A percentile compares a stretch with the other conserved stretches of the same genome.
These are phyloP conservation scores for Candida maltosa DNA, from an alignment of 805 yeast species.

Conservation along the genomic window DNA sequence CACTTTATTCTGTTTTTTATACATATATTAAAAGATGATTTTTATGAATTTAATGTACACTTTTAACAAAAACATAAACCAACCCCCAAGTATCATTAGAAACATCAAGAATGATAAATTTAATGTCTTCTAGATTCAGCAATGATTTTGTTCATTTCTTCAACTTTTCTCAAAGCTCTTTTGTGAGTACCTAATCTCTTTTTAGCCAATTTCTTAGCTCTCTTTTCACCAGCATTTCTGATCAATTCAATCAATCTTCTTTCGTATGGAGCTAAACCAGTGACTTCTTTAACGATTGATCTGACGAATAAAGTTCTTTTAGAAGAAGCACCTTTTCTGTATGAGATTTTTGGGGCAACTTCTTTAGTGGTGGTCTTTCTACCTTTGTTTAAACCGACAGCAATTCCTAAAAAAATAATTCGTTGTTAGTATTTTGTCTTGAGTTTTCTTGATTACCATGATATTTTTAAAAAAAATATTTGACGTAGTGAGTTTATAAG, in stretches of 20 bases:
- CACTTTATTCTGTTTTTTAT: too few relatives aligned
- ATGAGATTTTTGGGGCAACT: conserved; percentile 68
- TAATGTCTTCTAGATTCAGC: conserved; percentile 96
- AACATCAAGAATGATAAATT: too few relatives aligned
- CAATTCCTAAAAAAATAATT: conserved; percentile 63
- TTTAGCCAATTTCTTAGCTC: conserved; percentile 99
- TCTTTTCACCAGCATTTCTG: conserved; percentile 99
- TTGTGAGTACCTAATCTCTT: conserved; percentile 99
- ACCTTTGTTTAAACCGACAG: conserved; percentile 99
- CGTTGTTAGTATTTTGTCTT: conserved; percentile 19
- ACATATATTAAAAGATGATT: too few relatives aligned
- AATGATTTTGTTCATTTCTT: conserved; percentile 94
- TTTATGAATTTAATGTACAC: too few relatives aligned
- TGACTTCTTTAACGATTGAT: conserved; percentile 91
- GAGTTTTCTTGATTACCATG: not conserved
- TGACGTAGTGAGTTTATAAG: not conserved
- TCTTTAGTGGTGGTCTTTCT: conserved; percentile 89
- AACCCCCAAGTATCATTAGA: too few relatives aligned
- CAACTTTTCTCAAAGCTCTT: conserved; percentile 99
- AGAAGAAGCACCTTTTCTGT: conserved; percentile 95
- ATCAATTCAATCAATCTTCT: conserved; percentile 98
- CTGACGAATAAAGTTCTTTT: conserved; percentile 96
- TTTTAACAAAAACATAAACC: too few relatives aligned
- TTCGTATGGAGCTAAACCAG: conserved; percentile 99
- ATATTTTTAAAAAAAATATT: not conserved